Evolutionary conservation across 73 alveolate genomes (phyloP), one percentile per base, ranked within the genome.

Genomic region (Symbiodinium pilosum): DNA sequence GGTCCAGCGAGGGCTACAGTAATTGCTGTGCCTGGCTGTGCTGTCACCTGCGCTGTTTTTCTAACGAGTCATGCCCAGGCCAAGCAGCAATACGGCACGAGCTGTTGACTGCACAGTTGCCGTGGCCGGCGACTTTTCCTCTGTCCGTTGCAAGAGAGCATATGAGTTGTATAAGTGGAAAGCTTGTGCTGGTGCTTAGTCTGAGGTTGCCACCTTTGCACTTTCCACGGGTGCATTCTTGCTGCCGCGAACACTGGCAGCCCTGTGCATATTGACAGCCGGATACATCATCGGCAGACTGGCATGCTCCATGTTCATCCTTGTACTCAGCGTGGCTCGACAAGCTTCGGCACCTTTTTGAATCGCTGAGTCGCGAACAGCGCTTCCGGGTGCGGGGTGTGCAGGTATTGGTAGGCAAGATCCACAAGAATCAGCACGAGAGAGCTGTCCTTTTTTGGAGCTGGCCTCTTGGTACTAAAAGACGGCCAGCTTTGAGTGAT

Each of bases 381-480:
- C 6, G 21, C 59, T 47, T 6, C 59, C 59, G 14, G 59, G 14
- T 47, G 59, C 14, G 59, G 6, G 6, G 59, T 47, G 59, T 38
- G 11, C 83, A 91, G 97, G 97, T 91, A 24, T n/a, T 91, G 51
- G 88, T 91, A 36, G 97, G 97, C 30, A 91, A 91, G 52, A 91
- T 91, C 47, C 97, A 91, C 88, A 68, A 91, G 77, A 91, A 91
- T 40, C 97, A 91, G 40, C 97, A 91, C 77, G 97, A 91, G 88
- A 87, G 97, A 16, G 97, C 97, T 0, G 97, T 91, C 41, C 54
- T 91, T 54, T 91, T 68, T 54, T 91, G 77, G 77, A 71, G 75
- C 32, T 91, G 97, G 97, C 8, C 40, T 39, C 54, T 69, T 36
- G 95, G 44, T 64, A 3, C 39, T 38, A 64, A 26, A 9, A 64